phyloP scores from a whole-genome alignment of 257 asterid species.

The Solanum medicagineum region DNA sequence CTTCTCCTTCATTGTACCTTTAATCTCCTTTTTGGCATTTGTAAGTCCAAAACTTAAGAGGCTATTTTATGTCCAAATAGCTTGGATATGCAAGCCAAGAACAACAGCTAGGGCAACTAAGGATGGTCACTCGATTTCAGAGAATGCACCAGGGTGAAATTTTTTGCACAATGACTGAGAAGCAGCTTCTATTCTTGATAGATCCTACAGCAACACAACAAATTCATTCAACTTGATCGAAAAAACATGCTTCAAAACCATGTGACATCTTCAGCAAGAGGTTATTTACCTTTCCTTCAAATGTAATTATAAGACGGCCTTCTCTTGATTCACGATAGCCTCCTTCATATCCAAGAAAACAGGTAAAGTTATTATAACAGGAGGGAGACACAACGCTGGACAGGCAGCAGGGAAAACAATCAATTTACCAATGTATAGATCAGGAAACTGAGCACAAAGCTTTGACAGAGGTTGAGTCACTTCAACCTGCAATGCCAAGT shows the following conservation, averaged over 20 bases:
- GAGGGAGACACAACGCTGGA: neutral
- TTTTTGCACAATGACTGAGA: constrained; percentile 37
- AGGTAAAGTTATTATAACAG: neutral
- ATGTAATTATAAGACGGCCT: constrained; percentile 44
- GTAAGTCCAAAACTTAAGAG: neutral
- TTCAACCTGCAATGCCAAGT: constrained; percentile 42
- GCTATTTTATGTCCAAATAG: neutral
- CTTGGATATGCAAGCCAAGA: neutral
- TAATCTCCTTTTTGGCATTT: neutral
- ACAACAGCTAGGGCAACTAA: neutral
- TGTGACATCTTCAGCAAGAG: neutral
- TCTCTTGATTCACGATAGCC: constrained; percentile 56
- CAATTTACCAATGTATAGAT: constrained; percentile 49
- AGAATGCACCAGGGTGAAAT: constrained; percentile 32
- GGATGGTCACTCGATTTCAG: constrained; percentile 18
- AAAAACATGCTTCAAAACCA: neutral
- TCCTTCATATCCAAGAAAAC: constrained; percentile 27
- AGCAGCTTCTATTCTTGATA: constrained; percentile 42
- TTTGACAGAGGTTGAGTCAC: constrained; percentile 62
- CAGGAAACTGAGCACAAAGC: constrained; percentile 49
- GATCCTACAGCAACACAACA: constrained; percentile 38
- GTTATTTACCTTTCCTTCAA: constrained; percentile 54
- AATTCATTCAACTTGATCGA: neutral
- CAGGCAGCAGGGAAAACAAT: neutral
- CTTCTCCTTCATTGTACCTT: neutral